Base-by-base conservation (phyloP, 2,329 filamentous ascomycete species). In the Ophiostoma sp. region DNA sequence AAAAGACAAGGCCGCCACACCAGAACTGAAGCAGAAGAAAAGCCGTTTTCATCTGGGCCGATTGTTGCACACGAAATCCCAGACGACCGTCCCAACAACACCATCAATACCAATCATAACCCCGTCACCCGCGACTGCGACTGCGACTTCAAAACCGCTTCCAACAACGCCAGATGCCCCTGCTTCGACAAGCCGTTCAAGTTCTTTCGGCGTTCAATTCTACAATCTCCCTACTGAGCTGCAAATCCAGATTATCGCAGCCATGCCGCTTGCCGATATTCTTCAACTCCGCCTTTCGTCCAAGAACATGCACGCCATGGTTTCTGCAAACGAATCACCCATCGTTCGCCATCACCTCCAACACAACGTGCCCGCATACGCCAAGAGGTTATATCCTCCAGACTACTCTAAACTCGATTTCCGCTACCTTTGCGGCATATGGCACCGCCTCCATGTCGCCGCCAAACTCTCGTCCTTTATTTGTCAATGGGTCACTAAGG, bases 401-500 rank as follows among this genome's bases (percentile, higher is more conserved):
- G 83, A 86, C 52, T 79, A 83, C 4, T 78, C 82, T 22, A 80
- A 84, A 22, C 81, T 88, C 70, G 89, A 84, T 74, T 85, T 91
- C 45, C 88, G 90, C 77, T 87, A 91, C 75, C 80, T 91, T 0
- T 91, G 89, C 77, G 86, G 89, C 25, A 82, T 91, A 76, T 91
- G 89, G 89, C 89, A 91, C 78, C 86, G 89, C 22, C 80, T 91
- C 1, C 89, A 91, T 77, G 89, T 91, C 33, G 87, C 89, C 15
- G 85, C 88, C 11, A 91, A 91, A 79, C 80, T 91, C 17, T 86
- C 89, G 0, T 86, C 85, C 73, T 81, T 89, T 70, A 91, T 91
- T 80, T 89, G 88, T 75, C 87, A 90, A 76, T 89, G 89, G 85
- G 88, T 90, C 17, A 89, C 87, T 3, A 90, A 90, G 76, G 89